Conservation (phyloP, 129 eudicot genomes). For the carrot (Daucus carota) region DH1_v3.0 NC_030381.2:27181001-27181500, state of each 20-base stretch:
- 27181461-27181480: not conserved
- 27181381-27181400: slow-evolving; percentile 60
- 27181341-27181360: slow-evolving; percentile 82
- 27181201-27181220: not conserved
- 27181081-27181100: too few species aligned
- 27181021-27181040: too few species aligned
- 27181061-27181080: too few species aligned
- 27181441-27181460: not conserved
- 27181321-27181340: slow-evolving; percentile 34
- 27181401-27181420: slow-evolving; percentile 65
- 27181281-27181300: not conserved
- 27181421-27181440: slow-evolving; percentile 22
- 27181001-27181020: not conserved
- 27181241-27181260: not conserved
- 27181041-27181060: too few species aligned
- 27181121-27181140: not conserved
- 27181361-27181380: slow-evolving; percentile 66
- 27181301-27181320: not conserved
- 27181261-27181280: not conserved
- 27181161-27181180: not conserved
- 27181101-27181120: too few species aligned
- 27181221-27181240: not conserved
- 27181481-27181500: not conserved
- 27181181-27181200: not conserved
- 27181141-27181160: not conserved